phyloP scores from a whole-genome alignment of 352 stramenopile genomes.

The Phytopythium chamaehyphon region DNA sequence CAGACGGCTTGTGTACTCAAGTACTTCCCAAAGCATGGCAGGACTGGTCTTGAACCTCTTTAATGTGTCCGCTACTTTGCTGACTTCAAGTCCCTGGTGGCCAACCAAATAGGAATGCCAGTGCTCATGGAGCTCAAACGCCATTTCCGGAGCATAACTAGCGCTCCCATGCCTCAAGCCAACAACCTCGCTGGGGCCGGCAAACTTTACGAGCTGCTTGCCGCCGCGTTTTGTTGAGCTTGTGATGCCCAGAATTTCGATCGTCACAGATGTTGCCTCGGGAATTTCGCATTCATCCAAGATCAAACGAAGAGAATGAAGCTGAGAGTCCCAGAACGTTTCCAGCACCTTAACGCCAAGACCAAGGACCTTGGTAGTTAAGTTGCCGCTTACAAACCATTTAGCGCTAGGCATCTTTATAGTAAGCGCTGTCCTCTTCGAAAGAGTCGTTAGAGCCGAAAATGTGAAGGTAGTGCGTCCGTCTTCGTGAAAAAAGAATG shows the following conservation, averaged over 20 bases:
- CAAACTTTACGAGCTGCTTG: conserved; percentile 16
- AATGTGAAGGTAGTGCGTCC: conserved; percentile 38
- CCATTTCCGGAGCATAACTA: conserved; percentile 20
- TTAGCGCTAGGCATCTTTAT: conserved; percentile 46
- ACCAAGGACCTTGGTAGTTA: conserved; percentile 22
- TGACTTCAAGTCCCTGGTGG: conserved; percentile 36
- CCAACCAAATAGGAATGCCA: conserved; percentile 54
- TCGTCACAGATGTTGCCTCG: conserved; percentile 16
- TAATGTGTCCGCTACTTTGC: conserved; percentile 38
- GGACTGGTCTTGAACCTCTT: conserved; percentile 47
- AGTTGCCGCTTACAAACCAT: conserved; percentile 27
- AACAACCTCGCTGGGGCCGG: conserved; percentile 41
- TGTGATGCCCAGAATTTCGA: conserved; percentile 32
- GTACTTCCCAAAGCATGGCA: conserved; percentile 37
- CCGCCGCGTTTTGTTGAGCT: conserved; percentile 8
- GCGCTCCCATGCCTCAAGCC: conserved; percentile 18
- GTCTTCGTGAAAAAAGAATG: conserved; percentile 46
- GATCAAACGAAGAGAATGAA: conserved; percentile 30
- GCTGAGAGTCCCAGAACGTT: conserved; percentile 43
- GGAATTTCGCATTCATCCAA: conserved; percentile 29
- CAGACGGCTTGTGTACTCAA: conserved; percentile 50
- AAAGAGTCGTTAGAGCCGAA: conserved; percentile 24
- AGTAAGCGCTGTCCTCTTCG: conserved; percentile 16
- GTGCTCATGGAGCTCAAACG: conserved; percentile 46
- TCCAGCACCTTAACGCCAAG: conserved; percentile 28